Evolutionary conservation across 2,329 filamentous ascomycete genomes (phyloP).

Genomic region (Exophiala oligosperma): DNA sequence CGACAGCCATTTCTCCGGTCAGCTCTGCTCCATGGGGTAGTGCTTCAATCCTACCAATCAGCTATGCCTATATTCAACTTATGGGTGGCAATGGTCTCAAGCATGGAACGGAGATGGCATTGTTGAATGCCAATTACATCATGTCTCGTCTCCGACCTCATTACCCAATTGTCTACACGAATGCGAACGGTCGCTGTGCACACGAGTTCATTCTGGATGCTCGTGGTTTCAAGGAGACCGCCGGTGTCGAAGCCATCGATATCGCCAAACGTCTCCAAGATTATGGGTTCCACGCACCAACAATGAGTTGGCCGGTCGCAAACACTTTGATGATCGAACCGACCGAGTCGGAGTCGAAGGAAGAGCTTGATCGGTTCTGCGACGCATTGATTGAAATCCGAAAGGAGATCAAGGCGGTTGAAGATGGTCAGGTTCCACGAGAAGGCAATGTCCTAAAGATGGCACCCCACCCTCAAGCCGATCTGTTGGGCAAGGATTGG

Average conservation of each 20-base stretch:
- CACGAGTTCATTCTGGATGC: conserved; percentile 97
- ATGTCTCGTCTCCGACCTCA: conserved; percentile 81
- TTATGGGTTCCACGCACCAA: conserved; percentile 95
- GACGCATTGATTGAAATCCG: conserved; percentile 86
- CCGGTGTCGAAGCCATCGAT: conserved; percentile 87
- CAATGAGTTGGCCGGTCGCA: conserved; percentile 93
- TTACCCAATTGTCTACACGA: conserved; percentile 93
- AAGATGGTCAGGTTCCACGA: conserved; percentile 72
- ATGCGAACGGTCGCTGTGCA: conserved; percentile 80
- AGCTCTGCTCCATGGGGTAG: conserved; percentile 84
- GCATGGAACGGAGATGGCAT: conserved; percentile 84
- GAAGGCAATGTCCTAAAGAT: conserved; percentile 85
- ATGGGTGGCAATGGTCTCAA: conserved; percentile 84
- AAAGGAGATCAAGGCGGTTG: conserved; percentile 78
- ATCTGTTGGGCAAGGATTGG: conserved; percentile 77
- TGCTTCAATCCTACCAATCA: conserved; percentile 89
- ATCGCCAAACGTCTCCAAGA: conserved; percentile 96
- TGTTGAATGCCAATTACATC: conserved; percentile 98
- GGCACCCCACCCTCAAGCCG: conserved; percentile 80
- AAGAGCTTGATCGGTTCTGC: conserved; percentile 90
- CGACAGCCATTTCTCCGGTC: conserved; percentile 66
- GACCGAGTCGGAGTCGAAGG: conserved; percentile 88
- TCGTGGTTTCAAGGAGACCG: conserved; percentile 77
- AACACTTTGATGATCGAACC: conserved; percentile 99
- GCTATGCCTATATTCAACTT: conserved; percentile 91